Evolutionary conservation across 208 protist genomes (phyloP).

Genomic region (Trypanosoma theileri): DNA sequence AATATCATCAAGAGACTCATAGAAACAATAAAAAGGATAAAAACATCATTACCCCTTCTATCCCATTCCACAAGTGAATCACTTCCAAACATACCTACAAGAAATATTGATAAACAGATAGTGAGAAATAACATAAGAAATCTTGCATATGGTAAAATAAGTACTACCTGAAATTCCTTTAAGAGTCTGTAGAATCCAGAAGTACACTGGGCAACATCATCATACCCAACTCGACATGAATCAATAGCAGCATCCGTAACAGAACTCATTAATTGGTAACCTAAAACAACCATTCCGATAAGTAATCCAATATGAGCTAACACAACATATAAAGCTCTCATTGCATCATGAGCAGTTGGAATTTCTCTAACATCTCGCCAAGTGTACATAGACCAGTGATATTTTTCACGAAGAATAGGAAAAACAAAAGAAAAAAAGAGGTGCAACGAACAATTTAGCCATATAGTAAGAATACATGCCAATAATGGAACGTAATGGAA

Average conservation of each 20-base stretch:
- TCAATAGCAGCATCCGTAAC: conserved; percentile 26
- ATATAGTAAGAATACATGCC: conserved; percentile 20
- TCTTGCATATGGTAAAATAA: conserved; percentile 12
- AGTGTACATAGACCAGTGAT: conserved; percentile 26
- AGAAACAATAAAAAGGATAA: conserved; percentile 1
- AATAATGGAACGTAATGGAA: conserved; percentile 30
- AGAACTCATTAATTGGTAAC: conserved; percentile 26
- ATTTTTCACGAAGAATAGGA: conserved; percentile 18
- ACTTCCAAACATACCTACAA: conserved; percentile 15
- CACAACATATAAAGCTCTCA: conserved; percentile 16
- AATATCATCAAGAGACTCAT: neutral
- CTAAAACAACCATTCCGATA: conserved; percentile 21
- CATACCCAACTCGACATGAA: conserved; percentile 23
- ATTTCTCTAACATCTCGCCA: conserved; percentile 20
- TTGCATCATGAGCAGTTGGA: conserved; percentile 17
- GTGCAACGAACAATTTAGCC: conserved; percentile 25
- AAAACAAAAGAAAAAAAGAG: conserved; percentile 31
- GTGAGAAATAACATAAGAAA: conserved; percentile 3
- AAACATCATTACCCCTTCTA: conserved; percentile 4
- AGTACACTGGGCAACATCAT: conserved; percentile 16
- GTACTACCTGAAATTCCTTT: conserved; percentile 11
- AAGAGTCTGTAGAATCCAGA: conserved; percentile 20
- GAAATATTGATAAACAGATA: conserved; percentile 12
- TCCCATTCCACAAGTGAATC: conserved; percentile 28
- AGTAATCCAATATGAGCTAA: conserved; percentile 16